Evolutionary conservation across 75 land plant species (phyloP).

Genomic region (Picea glauca): DNA sequence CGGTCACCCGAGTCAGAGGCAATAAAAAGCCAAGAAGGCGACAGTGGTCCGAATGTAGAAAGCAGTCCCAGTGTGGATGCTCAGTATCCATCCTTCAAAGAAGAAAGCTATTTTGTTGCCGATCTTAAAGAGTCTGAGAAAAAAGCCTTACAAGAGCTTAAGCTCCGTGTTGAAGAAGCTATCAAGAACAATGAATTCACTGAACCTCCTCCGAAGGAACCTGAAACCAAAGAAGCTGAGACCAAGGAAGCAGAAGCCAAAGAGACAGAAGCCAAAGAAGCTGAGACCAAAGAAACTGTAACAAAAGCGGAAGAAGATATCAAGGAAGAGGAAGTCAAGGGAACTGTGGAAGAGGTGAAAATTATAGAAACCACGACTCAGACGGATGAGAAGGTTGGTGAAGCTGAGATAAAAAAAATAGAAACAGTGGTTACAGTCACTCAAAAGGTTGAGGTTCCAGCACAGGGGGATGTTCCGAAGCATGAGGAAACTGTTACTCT

Average conservation of each 20-base stretch:
- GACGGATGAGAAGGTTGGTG: neutral
- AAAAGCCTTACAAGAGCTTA: conserved; percentile 68
- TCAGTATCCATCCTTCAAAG: conserved; percentile 50
- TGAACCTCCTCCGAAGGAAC: conserved; percentile 24
- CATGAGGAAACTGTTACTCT: conserved; percentile 14
- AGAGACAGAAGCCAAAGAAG: conserved; percentile 15
- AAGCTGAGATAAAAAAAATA: neutral
- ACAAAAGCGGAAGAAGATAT: conserved; percentile 4
- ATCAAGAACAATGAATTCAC: conserved; percentile 41
- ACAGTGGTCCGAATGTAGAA: conserved; percentile 3
- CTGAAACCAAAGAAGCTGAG: conserved; percentile 10
- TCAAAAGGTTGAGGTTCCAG: conserved; percentile 3
- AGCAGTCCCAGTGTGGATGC: conserved; percentile 13
- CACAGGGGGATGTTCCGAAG: conserved; percentile 8
- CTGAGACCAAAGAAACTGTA: conserved; percentile 13
- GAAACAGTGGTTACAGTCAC: conserved; percentile 7
- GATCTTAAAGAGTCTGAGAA: conserved; percentile 68
- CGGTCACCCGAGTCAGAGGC: neutral
- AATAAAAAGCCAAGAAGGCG: conserved; percentile 1
- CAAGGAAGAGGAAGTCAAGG: conserved; percentile 13
- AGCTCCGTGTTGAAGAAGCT: conserved; percentile 46
- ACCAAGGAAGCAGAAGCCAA: conserved; percentile 11
- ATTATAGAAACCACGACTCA: conserved; percentile 4
- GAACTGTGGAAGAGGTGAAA: conserved; percentile 13
- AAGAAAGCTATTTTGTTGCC: conserved; percentile 70